Evolutionary conservation across 202 grass and related monocot genomes (phyloP).

Genomic region (Panicum hallii): DNA sequence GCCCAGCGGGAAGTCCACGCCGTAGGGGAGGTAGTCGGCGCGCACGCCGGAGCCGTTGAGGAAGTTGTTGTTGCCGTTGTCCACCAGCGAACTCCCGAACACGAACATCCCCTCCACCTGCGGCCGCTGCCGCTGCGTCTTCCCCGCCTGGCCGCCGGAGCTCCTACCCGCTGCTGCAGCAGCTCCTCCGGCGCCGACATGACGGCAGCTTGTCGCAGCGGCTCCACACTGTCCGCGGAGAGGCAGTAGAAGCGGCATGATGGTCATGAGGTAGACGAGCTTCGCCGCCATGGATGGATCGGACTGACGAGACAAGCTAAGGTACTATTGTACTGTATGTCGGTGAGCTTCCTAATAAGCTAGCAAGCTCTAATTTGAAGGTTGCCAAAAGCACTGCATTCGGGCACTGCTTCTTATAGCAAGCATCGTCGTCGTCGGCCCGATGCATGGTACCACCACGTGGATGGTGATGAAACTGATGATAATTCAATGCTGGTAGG

Average conservation of each 20-base stretch:
- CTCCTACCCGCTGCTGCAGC: background rate
- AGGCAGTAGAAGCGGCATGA: background rate
- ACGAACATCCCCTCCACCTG: slow-evolving; percentile 61
- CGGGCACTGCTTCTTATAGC: slow-evolving; percentile 6
- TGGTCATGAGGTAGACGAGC: slow-evolving; percentile 22
- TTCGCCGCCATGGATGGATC: slow-evolving; percentile 43
- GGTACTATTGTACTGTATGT: background rate
- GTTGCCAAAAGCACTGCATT: background rate
- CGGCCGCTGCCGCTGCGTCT: background rate
- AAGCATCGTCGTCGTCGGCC: background rate
- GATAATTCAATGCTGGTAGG: slow-evolving; percentile 49
- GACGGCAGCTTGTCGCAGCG: background rate
- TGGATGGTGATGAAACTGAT: background rate
- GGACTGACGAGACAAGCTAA: background rate
- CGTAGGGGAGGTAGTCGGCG: slow-evolving; percentile 75
- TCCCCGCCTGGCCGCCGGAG: background rate
- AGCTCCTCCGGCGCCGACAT: background rate
- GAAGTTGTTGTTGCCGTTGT: slow-evolving; percentile 86
- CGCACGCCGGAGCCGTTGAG: slow-evolving; percentile 57
- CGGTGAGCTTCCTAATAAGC: background rate
- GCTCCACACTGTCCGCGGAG: background rate
- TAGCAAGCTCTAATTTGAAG: background rate
- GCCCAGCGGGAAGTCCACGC: slow-evolving; percentile 76
- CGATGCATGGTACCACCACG: background rate
- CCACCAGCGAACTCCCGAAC: slow-evolving; percentile 83